Conservation (phyloP, 345 rosid genomes). For the Brassica incana region DNA sequence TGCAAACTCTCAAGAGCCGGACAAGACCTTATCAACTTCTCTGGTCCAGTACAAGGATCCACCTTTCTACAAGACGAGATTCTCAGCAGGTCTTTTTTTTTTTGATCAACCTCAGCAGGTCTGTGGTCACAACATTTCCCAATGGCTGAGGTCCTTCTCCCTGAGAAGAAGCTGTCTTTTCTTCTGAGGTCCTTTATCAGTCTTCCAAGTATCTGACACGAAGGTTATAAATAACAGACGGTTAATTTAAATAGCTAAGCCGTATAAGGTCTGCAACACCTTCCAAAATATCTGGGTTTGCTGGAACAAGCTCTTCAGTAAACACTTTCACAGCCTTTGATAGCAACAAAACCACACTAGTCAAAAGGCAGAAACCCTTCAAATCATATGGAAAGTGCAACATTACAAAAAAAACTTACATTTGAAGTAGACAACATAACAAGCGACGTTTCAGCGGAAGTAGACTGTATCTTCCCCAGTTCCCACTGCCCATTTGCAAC, state of each 20-base stretch:
- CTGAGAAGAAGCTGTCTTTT: no score
- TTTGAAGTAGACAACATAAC: conserved; percentile 63
- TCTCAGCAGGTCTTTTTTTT: no score
- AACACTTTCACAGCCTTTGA: conserved; percentile 73
- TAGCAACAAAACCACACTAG: conserved; percentile 20
- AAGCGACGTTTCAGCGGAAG: conserved; percentile 60
- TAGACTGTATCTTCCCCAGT: conserved; percentile 70
- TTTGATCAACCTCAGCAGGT: no score
- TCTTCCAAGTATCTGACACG: conserved; percentile 68
- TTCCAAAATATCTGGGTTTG: conserved; percentile 86
- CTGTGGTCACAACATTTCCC: no score
- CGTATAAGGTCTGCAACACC: conserved; percentile 87
- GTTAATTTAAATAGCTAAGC: conserved; percentile 94
- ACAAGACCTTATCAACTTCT: no score
- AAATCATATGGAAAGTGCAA: conserved; percentile 20
- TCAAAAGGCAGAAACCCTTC: conserved; percentile 15
- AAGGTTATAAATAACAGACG: conserved; percentile 83
- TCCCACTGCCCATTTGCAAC: conserved; percentile 63
- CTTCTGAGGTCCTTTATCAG: conserved; percentile 47
- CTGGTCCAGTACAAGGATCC: no score
- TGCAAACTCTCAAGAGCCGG: no score
- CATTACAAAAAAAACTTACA: conserved; percentile 45
- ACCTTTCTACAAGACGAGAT: no score
- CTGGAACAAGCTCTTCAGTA: conserved; percentile 73
- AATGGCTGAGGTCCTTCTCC: no score